phyloP scores from a whole-genome alignment of 106 monocot genomes.

The Posidonia australis region DNA sequence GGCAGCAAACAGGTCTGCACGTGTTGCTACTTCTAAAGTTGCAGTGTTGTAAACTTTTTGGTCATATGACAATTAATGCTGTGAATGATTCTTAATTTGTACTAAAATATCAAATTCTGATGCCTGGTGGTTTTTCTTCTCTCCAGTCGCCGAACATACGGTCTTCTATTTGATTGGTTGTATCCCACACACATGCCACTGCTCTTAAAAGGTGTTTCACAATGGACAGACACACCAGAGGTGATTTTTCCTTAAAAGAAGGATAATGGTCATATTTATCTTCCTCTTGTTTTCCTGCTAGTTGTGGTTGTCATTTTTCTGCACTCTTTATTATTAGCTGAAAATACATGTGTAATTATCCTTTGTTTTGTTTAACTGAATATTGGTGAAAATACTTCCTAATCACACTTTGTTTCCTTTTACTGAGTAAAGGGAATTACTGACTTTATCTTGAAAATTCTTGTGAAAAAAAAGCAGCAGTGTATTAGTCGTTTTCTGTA shows the following conservation, averaged over 20 bases:
- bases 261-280: background rate
- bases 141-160: slow-evolving; percentile 87
- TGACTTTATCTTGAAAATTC: too few relatives aligned
- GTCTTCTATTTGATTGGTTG: slow-evolving; percentile 91
- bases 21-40: background rate
- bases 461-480: too few relatives aligned
- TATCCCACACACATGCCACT: slow-evolving; percentile 90
- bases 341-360: too few relatives aligned
- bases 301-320: too few relatives aligned
- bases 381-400: too few relatives aligned
- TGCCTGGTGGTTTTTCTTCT: background rate
- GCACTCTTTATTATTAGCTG: too few relatives aligned
- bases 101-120: background rate
- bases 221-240: slow-evolving; percentile 81
- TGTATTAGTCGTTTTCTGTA: too few relatives aligned
- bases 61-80: background rate
- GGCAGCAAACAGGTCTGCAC: slow-evolving; percentile 26
- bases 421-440: too few relatives aligned
- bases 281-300: background rate
- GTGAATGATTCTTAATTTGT: background rate
- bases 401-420: too few relatives aligned
- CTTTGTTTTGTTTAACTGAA: too few relatives aligned
- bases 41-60: background rate
- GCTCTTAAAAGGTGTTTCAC: slow-evolving; percentile 78
- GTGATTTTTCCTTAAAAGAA: slow-evolving; percentile 28